Base-by-base conservation (phyloP, 2,329 filamentous ascomycete genomes). In the Aspergillus pseudoviridinutans region DNA sequence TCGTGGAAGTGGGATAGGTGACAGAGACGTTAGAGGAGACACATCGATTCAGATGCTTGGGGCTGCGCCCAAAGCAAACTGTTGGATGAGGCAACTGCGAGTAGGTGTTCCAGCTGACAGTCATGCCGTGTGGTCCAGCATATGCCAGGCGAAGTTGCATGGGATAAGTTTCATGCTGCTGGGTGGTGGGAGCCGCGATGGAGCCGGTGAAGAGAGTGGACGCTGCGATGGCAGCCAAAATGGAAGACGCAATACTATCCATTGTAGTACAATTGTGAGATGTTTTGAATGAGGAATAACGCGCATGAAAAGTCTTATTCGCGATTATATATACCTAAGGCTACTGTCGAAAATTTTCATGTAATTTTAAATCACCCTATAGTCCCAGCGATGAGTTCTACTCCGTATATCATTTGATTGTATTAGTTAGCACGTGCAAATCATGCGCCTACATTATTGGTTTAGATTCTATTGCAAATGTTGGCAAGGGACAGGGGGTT, bases 21-120 rank as follows among this genome's bases (percentile, higher is more conserved):
- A 38, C 14, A 14, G 32, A 38, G 32, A 17, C 32, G 3, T n/a
- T 17, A 38, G 32, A 38, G 14, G 32, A 38, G 14, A 38, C 32
- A 38, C 67, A 27, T 61, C 14, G 17, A 51, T 56, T 54, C 25
- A 74, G 60, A 14, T 56, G 44, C 51, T 67, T 57, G 24, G 53
- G 55, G 17, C 59, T 59, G 27, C 59, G 50, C 8, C 72, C 71
- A 50, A 68, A 74, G 29, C 58, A 53, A 25, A 75, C 72, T n/a
- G 58, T 61, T 4, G 72, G 72, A 10, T 49, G 52, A 5, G 51
- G 27, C 29, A 72, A 51, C 27, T 69, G 58, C n/a, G 64, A 51
- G 49, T 69, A 66, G 3, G 71, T 75, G 56, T 74, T 75, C 73
- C 71, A 75, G 41, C 62, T 63, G 10, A 66, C 59, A 20, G 54